Percentiles rank a stretch among this genome's conserved stretches.
These are phyloP conservation scores for Epichloe baconii DNA, from an alignment of 2,329 filamentous ascomycete species.

Conservation along the genomic window DNA sequence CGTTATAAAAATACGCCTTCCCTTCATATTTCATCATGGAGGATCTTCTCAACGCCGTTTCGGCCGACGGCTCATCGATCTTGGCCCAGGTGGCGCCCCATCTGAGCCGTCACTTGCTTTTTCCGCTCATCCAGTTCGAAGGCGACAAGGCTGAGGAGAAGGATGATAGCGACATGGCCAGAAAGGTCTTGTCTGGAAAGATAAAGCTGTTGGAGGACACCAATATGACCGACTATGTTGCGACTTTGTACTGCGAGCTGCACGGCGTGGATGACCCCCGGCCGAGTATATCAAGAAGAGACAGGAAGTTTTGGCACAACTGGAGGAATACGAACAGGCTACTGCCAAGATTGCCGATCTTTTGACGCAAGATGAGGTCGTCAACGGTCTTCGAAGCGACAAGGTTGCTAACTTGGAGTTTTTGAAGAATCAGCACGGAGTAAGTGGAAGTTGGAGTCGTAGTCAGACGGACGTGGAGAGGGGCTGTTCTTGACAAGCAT, in stretches of 20 bases:
- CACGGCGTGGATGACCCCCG: slow-evolving; percentile 68
- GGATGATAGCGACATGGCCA: slow-evolving; percentile 41
- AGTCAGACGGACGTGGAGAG: slow-evolving; percentile 2
- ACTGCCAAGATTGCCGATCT: slow-evolving; percentile 81
- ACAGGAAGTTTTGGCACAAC: slow-evolving; percentile 70
- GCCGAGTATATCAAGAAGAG: slow-evolving; percentile 81
- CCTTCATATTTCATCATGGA: slow-evolving; percentile 19
- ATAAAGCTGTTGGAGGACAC: slow-evolving; percentile 91
- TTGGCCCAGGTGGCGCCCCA: slow-evolving; percentile 81
- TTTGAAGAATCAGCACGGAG: slow-evolving; percentile 89
- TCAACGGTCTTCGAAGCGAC: slow-evolving; percentile 83
- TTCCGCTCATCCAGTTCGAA: slow-evolving; percentile 88
- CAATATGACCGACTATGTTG: slow-evolving; percentile 98
- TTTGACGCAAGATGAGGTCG: slow-evolving; percentile 76
- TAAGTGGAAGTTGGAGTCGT: slow-evolving; percentile 35
- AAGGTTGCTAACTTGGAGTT: slow-evolving; percentile 99
- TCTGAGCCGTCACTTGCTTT: slow-evolving; percentile 92
- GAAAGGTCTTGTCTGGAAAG: slow-evolving; percentile 71
- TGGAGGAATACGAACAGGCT: slow-evolving; percentile 76
- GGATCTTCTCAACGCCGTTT: slow-evolving; percentile 36
- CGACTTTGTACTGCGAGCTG: slow-evolving; percentile 80
- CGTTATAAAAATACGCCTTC: background rate
- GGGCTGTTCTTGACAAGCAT: background rate
- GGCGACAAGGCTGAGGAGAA: slow-evolving; percentile 70
- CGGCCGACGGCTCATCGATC: slow-evolving; percentile 61